Percentiles rank a stretch among this genome's conserved stretches.
Evolutionary conservation across 2,329 filamentous ascomycete genomes (phyloP).

Genomic region (Scedosporium aurantiacum): DNA sequence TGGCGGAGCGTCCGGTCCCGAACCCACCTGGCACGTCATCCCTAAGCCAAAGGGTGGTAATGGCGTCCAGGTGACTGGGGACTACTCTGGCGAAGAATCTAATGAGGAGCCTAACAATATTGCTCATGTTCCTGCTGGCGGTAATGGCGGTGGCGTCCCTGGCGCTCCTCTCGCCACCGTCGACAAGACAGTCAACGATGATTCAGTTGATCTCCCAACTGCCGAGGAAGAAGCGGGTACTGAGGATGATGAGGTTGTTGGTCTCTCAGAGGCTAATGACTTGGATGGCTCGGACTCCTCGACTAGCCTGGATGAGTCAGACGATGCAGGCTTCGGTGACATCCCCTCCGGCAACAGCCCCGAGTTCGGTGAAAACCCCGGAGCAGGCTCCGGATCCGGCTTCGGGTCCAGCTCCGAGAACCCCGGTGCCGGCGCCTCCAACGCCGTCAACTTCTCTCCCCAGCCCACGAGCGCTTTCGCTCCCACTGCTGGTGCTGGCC

Average conservation of each 20-base stretch:
- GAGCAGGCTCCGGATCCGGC: neutral
- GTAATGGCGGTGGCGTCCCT: neutral
- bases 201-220: too few species aligned
- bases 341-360: neutral
- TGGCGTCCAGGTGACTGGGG: neutral
- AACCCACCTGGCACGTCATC: neutral
- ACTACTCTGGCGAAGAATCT: too few species aligned
- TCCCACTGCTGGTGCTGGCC: slow-evolving; percentile 3
- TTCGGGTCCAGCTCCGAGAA: neutral
- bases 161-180: neutral
- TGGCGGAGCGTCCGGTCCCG: neutral
- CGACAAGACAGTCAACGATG: neutral
- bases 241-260: too few species aligned
- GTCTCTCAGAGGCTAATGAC: neutral
- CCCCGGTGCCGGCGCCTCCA: slow-evolving; percentile 8
- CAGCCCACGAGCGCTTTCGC: slow-evolving; percentile 4
- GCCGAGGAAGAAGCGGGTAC: too few species aligned
- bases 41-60: neutral
- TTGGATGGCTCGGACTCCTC: neutral
- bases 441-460: neutral
- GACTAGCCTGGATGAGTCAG: too few species aligned
- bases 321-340: too few species aligned
- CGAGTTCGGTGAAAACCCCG: neutral
- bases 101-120: too few species aligned
- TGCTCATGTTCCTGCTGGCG: neutral